phyloP scores from a whole-genome alignment of 1,284 basidiomycete genomes.

The Sphagnurus paluster region DNA sequence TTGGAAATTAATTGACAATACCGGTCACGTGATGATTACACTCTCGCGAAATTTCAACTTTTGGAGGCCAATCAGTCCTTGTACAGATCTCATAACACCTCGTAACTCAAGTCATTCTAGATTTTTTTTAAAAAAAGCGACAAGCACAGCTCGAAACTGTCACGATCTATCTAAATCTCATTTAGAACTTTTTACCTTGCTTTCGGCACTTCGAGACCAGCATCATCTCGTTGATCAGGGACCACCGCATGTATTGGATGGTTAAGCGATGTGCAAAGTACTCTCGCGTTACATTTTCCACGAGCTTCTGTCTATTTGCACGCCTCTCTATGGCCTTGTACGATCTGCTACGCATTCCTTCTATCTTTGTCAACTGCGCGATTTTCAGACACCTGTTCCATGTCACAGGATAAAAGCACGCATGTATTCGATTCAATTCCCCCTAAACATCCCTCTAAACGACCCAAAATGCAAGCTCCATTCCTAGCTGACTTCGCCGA shows the following conservation, averaged over 20 bases:
- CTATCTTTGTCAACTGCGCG: slow-evolving; percentile 20
- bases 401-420: slow-evolving; percentile 8
- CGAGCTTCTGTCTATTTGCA: slow-evolving; percentile 7
- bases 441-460: background rate
- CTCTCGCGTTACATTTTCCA: slow-evolving; percentile 2
- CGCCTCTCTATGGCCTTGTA: slow-evolving; percentile 14
- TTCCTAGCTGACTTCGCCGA: slow-evolving; percentile 17
- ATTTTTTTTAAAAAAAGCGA: too few relatives aligned
- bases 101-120: too few relatives aligned
- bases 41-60: too few relatives aligned
- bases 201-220: background rate
- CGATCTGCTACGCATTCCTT: slow-evolving; percentile 13
- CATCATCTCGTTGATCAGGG: slow-evolving; percentile 11
- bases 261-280: slow-evolving; percentile 12
- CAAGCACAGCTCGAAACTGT: too few relatives aligned
- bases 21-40: too few relatives aligned
- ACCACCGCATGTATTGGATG: slow-evolving; percentile 9
- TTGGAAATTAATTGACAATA: too few relatives aligned
- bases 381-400: slow-evolving; percentile 15
- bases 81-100: too few relatives aligned
- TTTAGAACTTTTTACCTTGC: background rate
- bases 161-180: too few relatives aligned
- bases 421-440: slow-evolving; percentile 1
- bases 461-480: slow-evolving; percentile 14
- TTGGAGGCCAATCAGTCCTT: too few relatives aligned